Conservation (phyloP, 2,329 filamentous ascomycete genomes). For the Alternaria solani region DNA sequence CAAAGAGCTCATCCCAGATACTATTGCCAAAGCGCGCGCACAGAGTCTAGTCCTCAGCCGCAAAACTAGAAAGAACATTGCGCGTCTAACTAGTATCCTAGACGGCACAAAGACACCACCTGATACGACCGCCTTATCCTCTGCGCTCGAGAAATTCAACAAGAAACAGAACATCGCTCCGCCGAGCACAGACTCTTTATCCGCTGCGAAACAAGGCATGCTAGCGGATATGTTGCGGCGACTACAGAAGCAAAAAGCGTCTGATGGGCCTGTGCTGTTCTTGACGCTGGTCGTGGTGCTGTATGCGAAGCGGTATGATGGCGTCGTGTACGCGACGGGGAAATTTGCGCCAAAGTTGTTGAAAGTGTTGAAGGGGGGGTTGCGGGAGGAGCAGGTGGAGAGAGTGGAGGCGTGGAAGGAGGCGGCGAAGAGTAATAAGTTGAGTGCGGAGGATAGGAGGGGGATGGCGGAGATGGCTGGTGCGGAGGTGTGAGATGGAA, state of each 20-base stretch:
- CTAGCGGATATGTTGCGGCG: conserved; percentile 44
- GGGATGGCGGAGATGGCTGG: conserved; percentile 44
- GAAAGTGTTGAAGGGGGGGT: conserved; percentile 42
- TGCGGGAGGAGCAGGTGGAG: conserved; percentile 36
- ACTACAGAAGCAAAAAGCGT: conserved; percentile 45
- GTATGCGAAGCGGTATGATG: conserved; percentile 38
- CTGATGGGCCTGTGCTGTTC: conserved; percentile 50
- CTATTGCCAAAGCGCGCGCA: conserved; percentile 39
- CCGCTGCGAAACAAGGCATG: conserved; percentile 34
- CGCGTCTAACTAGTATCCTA: conserved; percentile 37
- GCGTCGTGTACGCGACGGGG: conserved; percentile 52
- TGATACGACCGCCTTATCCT: neutral
- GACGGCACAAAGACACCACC: conserved; percentile 21
- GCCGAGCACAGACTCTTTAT: conserved; percentile 9
- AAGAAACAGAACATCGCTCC: conserved; percentile 43
- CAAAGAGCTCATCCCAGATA: conserved; percentile 47
- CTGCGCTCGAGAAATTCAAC: conserved; percentile 43
- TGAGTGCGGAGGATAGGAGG: conserved; percentile 43
- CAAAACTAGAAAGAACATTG: conserved; percentile 42
- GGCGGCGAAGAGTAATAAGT: conserved; percentile 41
- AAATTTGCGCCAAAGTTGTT: conserved; percentile 53
- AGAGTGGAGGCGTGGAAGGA: conserved; percentile 51
- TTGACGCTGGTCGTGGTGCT: conserved; percentile 48
- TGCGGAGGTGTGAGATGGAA: too few relatives aligned
- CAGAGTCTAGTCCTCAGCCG: conserved; percentile 43